Percentiles rank a stretch among this genome's conserved stretches.
These are phyloP conservation scores for Wilcoxina mikolae DNA, from an alignment of 495 filamentous ascomycete species.

Conservation along the genomic window DNA sequence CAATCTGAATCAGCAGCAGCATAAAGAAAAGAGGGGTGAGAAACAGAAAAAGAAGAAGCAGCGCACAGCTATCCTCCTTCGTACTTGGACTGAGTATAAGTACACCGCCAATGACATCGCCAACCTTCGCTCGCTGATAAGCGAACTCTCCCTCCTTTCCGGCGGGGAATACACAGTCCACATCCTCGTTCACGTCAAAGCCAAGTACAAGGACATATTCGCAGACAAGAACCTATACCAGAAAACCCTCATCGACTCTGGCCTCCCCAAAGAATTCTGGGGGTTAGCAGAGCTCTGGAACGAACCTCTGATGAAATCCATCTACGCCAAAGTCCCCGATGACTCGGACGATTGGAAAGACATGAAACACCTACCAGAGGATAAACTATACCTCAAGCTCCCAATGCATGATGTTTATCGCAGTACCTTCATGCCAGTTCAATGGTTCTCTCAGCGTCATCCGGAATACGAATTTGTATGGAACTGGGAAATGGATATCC, in stretches of 20 bases:
- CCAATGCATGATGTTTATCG: constrained; percentile 86
- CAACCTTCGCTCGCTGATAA: constrained; percentile 56
- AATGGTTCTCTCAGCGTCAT: constrained; percentile 77
- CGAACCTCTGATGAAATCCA: constrained; percentile 72
- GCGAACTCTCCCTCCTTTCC: constrained; percentile 53
- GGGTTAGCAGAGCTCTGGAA: constrained; percentile 86
- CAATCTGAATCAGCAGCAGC: not conserved
- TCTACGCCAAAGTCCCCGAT: constrained; percentile 72
- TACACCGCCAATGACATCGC: constrained; percentile 59
- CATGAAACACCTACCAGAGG: constrained; percentile 23
- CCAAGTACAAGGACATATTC: constrained; percentile 42
- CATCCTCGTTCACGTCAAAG: constrained; percentile 58
- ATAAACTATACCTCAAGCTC: constrained; percentile 33
- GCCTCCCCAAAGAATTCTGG: constrained; percentile 71
- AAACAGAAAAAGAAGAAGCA: constrained; percentile 20
- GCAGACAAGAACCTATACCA: constrained; percentile 39
- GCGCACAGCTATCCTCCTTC: constrained; percentile 56
- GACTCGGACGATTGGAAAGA: constrained; percentile 37
- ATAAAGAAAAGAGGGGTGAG: not conserved
- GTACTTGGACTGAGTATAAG: constrained; percentile 49
- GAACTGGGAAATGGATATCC: constrained; percentile 98
- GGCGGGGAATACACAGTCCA: constrained; percentile 68
- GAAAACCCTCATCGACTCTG: constrained; percentile 44
- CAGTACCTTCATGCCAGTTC: constrained; percentile 81
- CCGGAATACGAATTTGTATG: constrained; percentile 92